Evolutionary conservation across 179 eudicot genomes (phyloP), one percentile per base, ranked within the genome.

Genomic region (Silene coronaria): DNA sequence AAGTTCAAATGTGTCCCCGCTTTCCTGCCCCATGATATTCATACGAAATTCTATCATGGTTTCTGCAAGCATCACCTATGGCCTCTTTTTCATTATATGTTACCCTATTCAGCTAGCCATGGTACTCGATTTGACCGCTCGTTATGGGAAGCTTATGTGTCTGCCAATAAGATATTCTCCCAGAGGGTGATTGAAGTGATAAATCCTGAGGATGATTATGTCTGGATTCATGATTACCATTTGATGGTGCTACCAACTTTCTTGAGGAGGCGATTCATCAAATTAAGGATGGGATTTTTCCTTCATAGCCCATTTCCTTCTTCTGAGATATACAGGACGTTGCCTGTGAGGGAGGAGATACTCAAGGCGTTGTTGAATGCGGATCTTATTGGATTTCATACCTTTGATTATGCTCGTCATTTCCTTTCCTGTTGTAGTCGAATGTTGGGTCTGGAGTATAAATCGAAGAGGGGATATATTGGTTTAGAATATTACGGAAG

Each of bases 1-100:
- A 88, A 85, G 48, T 91, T 91, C 78, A 89, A 88, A 66, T 91
- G 97, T 70, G 97, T 91, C 7, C 97, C 97, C 0, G 94, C 97
- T 26, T 91, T 91, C 70, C 80, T 91, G 30, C 95, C 92, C 0
- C 84, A 84, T 0, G 92, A 88, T 57, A 81, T 84, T 32, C 84
- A 78, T 51, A 64, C 73, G 16, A 79, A 82, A 72, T 82, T 69
- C 66, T 84, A 84, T 42, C 48, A 84, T 53, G 85, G 87, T 14
- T 84, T 84, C 36, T 84, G 87, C 66, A 84, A 84, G 87, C 87
- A 84, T 68, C 87, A 84, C 74, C 46, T 84, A 27, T 84, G 87
- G 87, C 87, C 85, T 5, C 87, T 84, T 27, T 84, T 84, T 30
- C 87, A 84, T 67, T 81, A 84, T 42, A 84, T 84, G 87, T 77